A percentile compares a stretch with the other conserved stretches of the same genome.
Evolutionary conservation across 2,329 filamentous ascomycete genomes (phyloP).

Genomic region (Claviceps humidiphila): DNA sequence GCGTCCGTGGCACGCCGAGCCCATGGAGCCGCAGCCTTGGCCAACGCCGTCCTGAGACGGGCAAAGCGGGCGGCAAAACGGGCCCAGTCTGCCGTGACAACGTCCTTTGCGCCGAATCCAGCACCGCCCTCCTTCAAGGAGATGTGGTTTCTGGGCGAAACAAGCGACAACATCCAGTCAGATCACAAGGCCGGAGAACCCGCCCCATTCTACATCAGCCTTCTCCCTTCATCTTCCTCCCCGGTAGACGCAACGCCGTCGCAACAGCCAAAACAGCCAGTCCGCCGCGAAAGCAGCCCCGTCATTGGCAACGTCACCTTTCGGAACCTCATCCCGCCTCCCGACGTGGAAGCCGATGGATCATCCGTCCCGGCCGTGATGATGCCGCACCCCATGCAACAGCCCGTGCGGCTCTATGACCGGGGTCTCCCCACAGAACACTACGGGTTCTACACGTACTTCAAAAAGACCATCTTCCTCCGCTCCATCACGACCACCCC

Average conservation of each 20-base stretch:
- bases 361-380: conserved; percentile 59
- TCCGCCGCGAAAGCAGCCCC: conserved; percentile 10
- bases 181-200: conserved; percentile 66
- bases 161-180: conserved; percentile 59
- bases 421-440: conserved; percentile 70
- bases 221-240: conserved; percentile 35
- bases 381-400: conserved; percentile 55
- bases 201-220: conserved; percentile 77
- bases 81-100: not conserved
- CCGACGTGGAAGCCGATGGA: conserved; percentile 51
- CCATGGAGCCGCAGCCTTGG: conserved; percentile 12
- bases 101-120: conserved; percentile 37
- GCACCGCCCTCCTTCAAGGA: conserved; percentile 51
- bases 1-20: conserved; percentile 15
- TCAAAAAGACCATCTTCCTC: conserved; percentile 74
- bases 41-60: conserved; percentile 11
- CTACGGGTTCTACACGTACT: conserved; percentile 91
- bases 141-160: conserved; percentile 70
- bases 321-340: conserved; percentile 44
- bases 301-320: conserved; percentile 14
- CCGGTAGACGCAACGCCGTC: too few relatives aligned
- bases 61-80: conserved; percentile 6
- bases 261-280: too few relatives aligned
- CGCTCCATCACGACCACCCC: conserved; percentile 36
- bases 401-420: conserved; percentile 77